phyloP scores from a whole-genome alignment of 73 alveolate genomes.

The Tetrahymena elliotti region DNA sequence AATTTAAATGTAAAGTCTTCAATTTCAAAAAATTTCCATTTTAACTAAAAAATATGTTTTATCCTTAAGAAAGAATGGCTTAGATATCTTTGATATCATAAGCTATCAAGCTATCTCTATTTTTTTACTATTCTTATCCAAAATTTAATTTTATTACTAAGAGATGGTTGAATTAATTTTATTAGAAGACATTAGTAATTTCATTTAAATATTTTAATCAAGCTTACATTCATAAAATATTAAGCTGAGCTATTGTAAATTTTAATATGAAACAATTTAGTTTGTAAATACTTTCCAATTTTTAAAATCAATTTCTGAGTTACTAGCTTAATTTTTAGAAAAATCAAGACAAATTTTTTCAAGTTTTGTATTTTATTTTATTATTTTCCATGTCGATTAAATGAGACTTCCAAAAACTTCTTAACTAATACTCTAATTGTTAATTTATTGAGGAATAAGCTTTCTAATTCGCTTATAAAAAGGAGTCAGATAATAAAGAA shows the following conservation, averaged over 20 bases:
- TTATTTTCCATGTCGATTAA: neutral
- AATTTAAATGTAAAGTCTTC: neutral
- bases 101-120: neutral
- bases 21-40: too few species aligned
- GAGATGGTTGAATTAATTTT: too few species aligned
- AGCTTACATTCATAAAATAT: neutral
- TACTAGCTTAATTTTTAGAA: neutral
- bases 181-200: neutral
- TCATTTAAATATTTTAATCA: neutral
- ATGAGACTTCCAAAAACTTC: neutral
- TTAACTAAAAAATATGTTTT: too few species aligned
- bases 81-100: too few species aligned
- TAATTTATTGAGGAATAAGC: neutral
- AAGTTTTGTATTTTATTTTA: neutral
- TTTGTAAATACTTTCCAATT: neutral
- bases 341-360: neutral
- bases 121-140: neutral
- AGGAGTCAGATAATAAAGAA: neutral
- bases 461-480: neutral
- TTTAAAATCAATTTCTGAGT: neutral
- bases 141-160: neutral
- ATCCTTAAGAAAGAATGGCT: neutral
- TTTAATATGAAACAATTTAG: neutral
- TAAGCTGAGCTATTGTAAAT: neutral
- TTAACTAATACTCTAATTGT: neutral